A percentile compares a stretch with the other conserved stretches of the same genome.
Evolutionary conservation across 768 basidiomycete species (phyloP).

Genomic region (Fibroporia radiculosa): DNA sequence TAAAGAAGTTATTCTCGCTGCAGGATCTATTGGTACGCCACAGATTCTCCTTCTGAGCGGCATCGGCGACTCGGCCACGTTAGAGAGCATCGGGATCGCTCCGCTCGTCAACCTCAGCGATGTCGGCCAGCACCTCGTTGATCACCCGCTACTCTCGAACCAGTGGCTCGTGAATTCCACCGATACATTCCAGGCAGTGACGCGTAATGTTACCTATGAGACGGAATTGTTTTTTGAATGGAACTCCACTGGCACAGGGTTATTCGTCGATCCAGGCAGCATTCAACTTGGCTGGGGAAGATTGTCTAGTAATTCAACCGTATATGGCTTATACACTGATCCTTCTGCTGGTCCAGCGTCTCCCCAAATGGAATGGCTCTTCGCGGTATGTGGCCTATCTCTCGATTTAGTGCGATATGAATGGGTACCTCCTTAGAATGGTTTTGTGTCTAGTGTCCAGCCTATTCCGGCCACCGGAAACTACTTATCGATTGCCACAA

Average conservation of each 20-base stretch:
- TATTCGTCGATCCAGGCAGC: constrained; percentile 1
- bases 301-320: neutral
- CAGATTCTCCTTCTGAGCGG: constrained; percentile 24
- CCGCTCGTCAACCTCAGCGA: constrained; percentile 16
- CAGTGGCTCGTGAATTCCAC: constrained; percentile 10
- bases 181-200: constrained; percentile 7
- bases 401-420: no score
- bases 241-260: constrained; percentile 8
- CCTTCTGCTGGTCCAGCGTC: constrained; percentile 10
- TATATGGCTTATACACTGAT: constrained; percentile 1
- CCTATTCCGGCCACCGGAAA: constrained; percentile 12
- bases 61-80: constrained; percentile 17
- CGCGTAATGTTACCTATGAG: constrained; percentile 7
- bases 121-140: constrained; percentile 23
- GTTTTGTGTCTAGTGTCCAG: constrained; percentile 1
- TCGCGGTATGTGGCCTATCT: constrained; percentile 2
- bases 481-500: constrained; percentile 11
- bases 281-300: constrained; percentile 8
- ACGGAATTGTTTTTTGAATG: constrained; percentile 7
- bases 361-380: constrained; percentile 10
- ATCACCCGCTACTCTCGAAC: constrained; percentile 17
- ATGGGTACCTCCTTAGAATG: no score
- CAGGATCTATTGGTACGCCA: constrained; percentile 13
- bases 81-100: constrained; percentile 15
- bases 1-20: constrained; percentile 18